These are phyloP conservation scores for Fusarium globosum DNA, from an alignment of 2,329 filamentous ascomycete genomes.

Conservation along the genomic window DNA sequence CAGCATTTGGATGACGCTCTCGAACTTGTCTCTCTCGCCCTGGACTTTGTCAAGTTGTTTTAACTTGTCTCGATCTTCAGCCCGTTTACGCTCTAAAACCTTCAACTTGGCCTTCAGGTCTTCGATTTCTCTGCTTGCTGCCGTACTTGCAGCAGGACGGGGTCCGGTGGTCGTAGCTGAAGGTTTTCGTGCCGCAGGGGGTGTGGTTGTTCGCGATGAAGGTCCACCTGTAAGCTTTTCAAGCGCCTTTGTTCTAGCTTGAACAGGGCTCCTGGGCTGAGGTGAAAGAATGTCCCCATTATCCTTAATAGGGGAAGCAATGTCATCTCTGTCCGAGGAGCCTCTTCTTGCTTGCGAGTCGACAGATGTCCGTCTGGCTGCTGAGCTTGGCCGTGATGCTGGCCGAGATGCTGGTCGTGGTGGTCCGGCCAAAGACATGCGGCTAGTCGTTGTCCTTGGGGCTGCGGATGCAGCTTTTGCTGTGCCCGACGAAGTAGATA, in stretches of 20 bases:
- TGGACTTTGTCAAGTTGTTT: constrained; percentile 82
- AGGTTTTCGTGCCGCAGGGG: constrained; percentile 48
- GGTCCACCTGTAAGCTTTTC: constrained; percentile 61
- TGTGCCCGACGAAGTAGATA: constrained; percentile 56
- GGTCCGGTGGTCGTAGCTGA: constrained; percentile 44
- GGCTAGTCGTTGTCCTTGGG: constrained; percentile 54
- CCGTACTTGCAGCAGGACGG: constrained; percentile 57
- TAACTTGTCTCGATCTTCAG: constrained; percentile 86
- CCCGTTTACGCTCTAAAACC: constrained; percentile 86
- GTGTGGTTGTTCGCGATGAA: constrained; percentile 45
- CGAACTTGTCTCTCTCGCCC: constrained; percentile 80
- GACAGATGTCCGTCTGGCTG: constrained; percentile 58
- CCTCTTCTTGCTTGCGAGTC: constrained; percentile 59
- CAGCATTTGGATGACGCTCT: constrained; percentile 88
- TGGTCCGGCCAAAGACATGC: constrained; percentile 53
- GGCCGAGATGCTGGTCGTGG: constrained; percentile 50
- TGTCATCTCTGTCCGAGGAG: constrained; percentile 52
- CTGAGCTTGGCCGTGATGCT: constrained; percentile 52
- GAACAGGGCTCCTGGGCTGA: constrained; percentile 62
- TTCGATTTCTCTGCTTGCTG: constrained; percentile 77
- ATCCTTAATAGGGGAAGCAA: constrained; percentile 59
- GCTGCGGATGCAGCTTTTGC: constrained; percentile 48
- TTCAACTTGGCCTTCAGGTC: constrained; percentile 89
- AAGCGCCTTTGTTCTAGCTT: constrained; percentile 61
- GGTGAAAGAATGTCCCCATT: constrained; percentile 63